Percentiles rank a stretch among this genome's conserved stretches.
Conservation (phyloP, 1,139 yeast species). For the Sporopachydermia cereana region DNA sequence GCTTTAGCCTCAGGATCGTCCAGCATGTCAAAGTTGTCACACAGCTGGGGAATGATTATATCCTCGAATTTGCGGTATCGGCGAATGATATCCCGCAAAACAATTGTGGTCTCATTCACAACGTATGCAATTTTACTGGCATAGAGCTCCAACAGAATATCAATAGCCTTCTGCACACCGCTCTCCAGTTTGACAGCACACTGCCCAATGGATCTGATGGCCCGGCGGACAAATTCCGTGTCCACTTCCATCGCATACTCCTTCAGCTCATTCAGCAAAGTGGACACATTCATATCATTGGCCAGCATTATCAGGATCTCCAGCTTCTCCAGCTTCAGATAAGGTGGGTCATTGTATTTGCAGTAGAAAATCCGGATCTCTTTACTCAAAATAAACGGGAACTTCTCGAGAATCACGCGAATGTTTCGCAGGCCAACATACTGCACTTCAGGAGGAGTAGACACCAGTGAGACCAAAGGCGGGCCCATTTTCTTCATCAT, state of each 20-base stretch:
- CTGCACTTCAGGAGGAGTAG: slow-evolving; percentile 88
- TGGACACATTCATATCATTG: slow-evolving; percentile 51
- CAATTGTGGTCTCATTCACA: slow-evolving; percentile 69
- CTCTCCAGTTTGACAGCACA: slow-evolving; percentile 70
- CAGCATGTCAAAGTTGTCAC: slow-evolving; percentile 45
- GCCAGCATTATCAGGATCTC: slow-evolving; percentile 85
- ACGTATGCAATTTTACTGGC: slow-evolving; percentile 71
- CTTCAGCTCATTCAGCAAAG: slow-evolving; percentile 71
- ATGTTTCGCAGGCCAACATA: slow-evolving; percentile 90
- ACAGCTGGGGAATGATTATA: slow-evolving; percentile 48
- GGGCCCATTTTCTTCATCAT: slow-evolving; percentile 72
- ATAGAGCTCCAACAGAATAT: slow-evolving; percentile 59
- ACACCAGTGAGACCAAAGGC: slow-evolving; percentile 80
- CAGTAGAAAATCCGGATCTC: slow-evolving; percentile 88
- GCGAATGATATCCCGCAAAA: slow-evolving; percentile 33
- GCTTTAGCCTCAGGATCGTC: slow-evolving; percentile 53
- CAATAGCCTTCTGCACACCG: slow-evolving; percentile 58
- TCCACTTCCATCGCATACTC: slow-evolving; percentile 95
- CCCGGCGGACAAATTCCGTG: slow-evolving; percentile 71
- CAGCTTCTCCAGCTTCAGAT: slow-evolving; percentile 82
- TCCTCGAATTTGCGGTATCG: slow-evolving; percentile 2
- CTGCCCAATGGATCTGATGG: slow-evolving; percentile 79
- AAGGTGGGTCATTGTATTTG: slow-evolving; percentile 89
- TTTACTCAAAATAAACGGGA: slow-evolving; percentile 65
- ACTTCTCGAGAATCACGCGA: slow-evolving; percentile 78